phyloP scores from a whole-genome alignment of 2,329 filamentous ascomycete genomes.

The Penicillium hesseltinei region DNA sequence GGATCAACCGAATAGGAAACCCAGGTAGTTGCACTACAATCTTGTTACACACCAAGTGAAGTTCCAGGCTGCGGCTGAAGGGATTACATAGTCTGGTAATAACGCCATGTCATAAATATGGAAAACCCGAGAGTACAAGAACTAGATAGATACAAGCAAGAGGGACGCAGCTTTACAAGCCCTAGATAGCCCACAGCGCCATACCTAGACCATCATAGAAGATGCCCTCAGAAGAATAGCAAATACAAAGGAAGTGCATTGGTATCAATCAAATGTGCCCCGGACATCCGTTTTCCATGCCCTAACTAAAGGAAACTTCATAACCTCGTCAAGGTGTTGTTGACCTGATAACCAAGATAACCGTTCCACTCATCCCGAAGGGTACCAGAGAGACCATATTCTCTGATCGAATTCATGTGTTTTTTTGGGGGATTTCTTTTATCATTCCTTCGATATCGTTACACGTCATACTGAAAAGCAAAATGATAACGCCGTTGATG shows the following conservation, averaged over 20 bases:
- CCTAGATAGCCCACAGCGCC: background rate
- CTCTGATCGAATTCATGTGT: background rate
- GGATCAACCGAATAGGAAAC: too few relatives aligned
- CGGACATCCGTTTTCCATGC: background rate
- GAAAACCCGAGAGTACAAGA: background rate
- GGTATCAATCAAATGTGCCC: slow-evolving; percentile 1
- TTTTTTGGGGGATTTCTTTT: slow-evolving; percentile 13
- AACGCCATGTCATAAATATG: background rate
- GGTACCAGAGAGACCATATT: background rate
- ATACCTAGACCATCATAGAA: background rate
- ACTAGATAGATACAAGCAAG: slow-evolving; percentile 1
- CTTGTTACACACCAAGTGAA: too few relatives aligned
- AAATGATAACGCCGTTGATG: slow-evolving; percentile 8
- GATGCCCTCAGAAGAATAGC: background rate
- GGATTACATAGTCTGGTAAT: background rate
- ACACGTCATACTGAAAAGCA: slow-evolving; percentile 15
- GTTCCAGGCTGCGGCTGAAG: too few relatives aligned
- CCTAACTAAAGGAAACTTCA: slow-evolving; percentile 6
- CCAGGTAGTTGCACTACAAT: too few relatives aligned
- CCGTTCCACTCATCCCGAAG: background rate
- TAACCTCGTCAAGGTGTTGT: background rate
- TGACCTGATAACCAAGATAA: background rate
- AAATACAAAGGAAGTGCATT: background rate
- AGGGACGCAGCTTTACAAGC: background rate
- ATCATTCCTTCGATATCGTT: slow-evolving; percentile 12